Evolutionary conservation across 2,329 filamentous ascomycete genomes (phyloP).

Genomic region (Diplodia scrobiculata): DNA sequence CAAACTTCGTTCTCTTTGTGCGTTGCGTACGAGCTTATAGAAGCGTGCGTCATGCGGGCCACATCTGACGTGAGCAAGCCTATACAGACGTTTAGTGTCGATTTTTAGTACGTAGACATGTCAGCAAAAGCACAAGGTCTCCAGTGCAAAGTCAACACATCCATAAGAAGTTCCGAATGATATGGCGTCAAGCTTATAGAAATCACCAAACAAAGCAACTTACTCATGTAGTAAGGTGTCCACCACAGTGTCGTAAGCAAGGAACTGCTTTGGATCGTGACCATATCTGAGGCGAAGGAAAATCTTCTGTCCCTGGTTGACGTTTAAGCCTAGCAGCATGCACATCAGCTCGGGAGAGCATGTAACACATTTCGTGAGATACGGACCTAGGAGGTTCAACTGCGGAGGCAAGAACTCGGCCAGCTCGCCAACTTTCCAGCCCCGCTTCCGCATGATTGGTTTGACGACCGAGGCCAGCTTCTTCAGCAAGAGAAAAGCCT

Average conservation of each 20-base stretch:
- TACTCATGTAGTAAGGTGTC: constrained; percentile 92
- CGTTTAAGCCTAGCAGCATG: constrained; percentile 64
- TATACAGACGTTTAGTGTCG: constrained; percentile 32
- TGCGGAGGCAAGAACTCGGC: constrained; percentile 83
- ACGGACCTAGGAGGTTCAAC: constrained; percentile 67
- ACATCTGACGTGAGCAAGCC: constrained; percentile 79
- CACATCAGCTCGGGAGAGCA: constrained; percentile 8
- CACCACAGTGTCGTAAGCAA: constrained; percentile 75
- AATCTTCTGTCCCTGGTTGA: constrained; percentile 75
- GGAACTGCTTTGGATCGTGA: constrained; percentile 72
- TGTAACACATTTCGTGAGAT: not conserved
- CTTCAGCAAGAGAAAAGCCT: constrained; percentile 64
- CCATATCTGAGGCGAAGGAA: constrained; percentile 79
- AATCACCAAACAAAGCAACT: constrained; percentile 33
- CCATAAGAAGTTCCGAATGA: not conserved
- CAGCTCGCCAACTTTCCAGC: constrained; percentile 76
- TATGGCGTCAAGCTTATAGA: not conserved
- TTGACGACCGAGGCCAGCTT: constrained; percentile 88
- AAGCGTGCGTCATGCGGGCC: constrained; percentile 83
- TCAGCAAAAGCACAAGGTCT: not conserved
- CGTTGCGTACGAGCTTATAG: constrained; percentile 60
- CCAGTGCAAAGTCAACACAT: not conserved
- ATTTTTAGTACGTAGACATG: no score
- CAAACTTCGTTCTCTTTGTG: not conserved
- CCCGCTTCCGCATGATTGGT: constrained; percentile 86